Conservation (phyloP, 1,284 basidiomycete genomes). For the Pyrrhoderma noxium region DNA sequence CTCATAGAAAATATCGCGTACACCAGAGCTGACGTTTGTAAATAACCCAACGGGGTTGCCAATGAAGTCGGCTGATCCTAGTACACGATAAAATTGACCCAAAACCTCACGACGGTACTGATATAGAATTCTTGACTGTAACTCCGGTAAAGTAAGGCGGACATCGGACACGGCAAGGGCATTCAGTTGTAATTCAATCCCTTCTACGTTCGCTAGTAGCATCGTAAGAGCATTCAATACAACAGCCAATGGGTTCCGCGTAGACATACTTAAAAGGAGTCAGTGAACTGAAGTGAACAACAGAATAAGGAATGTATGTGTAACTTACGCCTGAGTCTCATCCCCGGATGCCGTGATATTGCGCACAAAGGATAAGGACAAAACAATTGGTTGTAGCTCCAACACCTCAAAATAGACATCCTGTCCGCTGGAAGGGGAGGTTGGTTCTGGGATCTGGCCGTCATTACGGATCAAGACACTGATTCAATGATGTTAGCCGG, state of each 20-base stretch:
- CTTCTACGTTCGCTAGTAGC: conserved; percentile 96
- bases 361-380: conserved; percentile 95
- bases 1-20: conserved; percentile 98
- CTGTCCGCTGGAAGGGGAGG: conserved; percentile 52
- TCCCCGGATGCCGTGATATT: conserved; percentile 76
- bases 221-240: conserved; percentile 94
- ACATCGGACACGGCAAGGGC: conserved; percentile 94
- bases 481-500: conserved; percentile 12
- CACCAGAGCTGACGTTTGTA: conserved; percentile 98
- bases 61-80: conserved; percentile 95
- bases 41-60: conserved; percentile 93
- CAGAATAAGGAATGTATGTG: conserved; percentile 1
- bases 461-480: conserved; percentile 77
- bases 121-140: conserved; percentile 80
- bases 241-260: conserved; percentile 90
- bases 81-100: conserved; percentile 90
- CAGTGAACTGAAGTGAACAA: background rate
- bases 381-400: conserved; percentile 92
- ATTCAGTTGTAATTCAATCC: conserved; percentile 94
- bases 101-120: conserved; percentile 95
- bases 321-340: conserved; percentile 81
- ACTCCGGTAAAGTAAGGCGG: conserved; percentile 77
- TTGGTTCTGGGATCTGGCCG: conserved; percentile 76
- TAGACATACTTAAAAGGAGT: conserved; percentile 53
- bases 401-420: conserved; percentile 95